Conservation (phyloP, 192 early-diverging fungal genomes). For the Oehlia diaphana region DNA sequence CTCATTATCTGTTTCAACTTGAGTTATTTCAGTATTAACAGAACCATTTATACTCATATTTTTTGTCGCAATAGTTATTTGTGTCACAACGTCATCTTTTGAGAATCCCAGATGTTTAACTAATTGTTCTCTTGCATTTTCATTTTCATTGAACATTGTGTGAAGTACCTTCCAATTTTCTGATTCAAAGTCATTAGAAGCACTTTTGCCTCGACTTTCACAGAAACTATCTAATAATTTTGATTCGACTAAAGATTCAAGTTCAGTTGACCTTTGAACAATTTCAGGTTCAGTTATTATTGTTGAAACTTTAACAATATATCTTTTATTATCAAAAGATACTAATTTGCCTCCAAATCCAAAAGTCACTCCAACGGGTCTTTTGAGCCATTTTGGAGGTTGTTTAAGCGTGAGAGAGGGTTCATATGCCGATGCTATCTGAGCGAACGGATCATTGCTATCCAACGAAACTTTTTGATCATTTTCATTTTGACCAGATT, state of each 20-base stretch:
- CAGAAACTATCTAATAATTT: slow-evolving; percentile 47
- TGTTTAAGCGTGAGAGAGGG: slow-evolving; percentile 61
- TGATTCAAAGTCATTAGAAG: slow-evolving; percentile 31
- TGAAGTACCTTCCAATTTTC: slow-evolving; percentile 82
- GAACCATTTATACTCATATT: slow-evolving; percentile 37
- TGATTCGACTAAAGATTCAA: slow-evolving; percentile 66
- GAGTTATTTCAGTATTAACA: slow-evolving; percentile 19
- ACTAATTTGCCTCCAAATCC: slow-evolving; percentile 91
- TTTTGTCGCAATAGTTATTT: slow-evolving; percentile 54
- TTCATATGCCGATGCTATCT: slow-evolving; percentile 38
- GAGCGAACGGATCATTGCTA: slow-evolving; percentile 77
- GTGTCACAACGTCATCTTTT: slow-evolving; percentile 61
- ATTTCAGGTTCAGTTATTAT: slow-evolving; percentile 77
- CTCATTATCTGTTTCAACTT: slow-evolving; percentile 31
- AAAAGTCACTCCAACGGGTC: slow-evolving; percentile 84
- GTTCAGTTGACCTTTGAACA: slow-evolving; percentile 63
- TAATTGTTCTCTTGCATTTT: slow-evolving; percentile 75
- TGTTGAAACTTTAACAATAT: slow-evolving; percentile 58
- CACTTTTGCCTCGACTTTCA: slow-evolving; percentile 36
- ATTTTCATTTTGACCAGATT: slow-evolving; percentile 47
- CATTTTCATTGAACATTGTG: slow-evolving; percentile 69
- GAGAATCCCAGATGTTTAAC: slow-evolving; percentile 90
- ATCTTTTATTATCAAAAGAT: slow-evolving; percentile 59
- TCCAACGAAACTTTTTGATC: slow-evolving; percentile 22
- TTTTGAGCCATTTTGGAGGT: slow-evolving; percentile 86